Conservation (phyloP, 164 flowering plant genomes). For the Umbellularia californica region DNA sequence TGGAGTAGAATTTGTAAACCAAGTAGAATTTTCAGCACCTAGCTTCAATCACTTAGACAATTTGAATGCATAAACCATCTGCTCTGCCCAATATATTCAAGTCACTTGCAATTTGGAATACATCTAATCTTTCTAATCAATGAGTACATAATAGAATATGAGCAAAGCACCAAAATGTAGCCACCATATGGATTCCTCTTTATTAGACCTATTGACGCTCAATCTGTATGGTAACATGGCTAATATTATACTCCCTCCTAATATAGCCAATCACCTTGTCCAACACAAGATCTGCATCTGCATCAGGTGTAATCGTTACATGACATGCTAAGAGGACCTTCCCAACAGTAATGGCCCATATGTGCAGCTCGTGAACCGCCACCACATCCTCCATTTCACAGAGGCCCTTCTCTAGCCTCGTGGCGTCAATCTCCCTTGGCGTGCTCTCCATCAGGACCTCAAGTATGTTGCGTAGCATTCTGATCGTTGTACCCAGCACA, state of each 20-base stretch:
- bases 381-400: slow-evolving; percentile 83
- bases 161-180: neutral
- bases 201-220: slow-evolving; percentile 42
- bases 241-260: slow-evolving; percentile 68
- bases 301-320: slow-evolving; percentile 63
- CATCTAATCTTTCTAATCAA: neutral
- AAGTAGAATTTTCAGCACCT: no score
- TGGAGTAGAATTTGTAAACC: no score
- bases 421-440: slow-evolving; percentile 85
- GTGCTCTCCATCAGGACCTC: slow-evolving; percentile 96
- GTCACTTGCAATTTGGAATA: neutral
- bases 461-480: slow-evolving; percentile 65
- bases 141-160: neutral
- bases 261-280: slow-evolving; percentile 70
- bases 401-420: slow-evolving; percentile 68
- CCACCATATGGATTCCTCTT: neutral
- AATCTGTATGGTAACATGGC: slow-evolving; percentile 86
- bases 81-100: no score
- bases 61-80: neutral
- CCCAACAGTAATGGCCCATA: slow-evolving; percentile 94
- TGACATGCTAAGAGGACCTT: slow-evolving; percentile 80
- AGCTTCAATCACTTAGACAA: no score
- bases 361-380: slow-evolving; percentile 81
- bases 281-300: slow-evolving; percentile 68
- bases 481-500: slow-evolving; percentile 70